Conservation (phyloP, 345 rosid genomes). For the Salix koriyanagi region DNA sequence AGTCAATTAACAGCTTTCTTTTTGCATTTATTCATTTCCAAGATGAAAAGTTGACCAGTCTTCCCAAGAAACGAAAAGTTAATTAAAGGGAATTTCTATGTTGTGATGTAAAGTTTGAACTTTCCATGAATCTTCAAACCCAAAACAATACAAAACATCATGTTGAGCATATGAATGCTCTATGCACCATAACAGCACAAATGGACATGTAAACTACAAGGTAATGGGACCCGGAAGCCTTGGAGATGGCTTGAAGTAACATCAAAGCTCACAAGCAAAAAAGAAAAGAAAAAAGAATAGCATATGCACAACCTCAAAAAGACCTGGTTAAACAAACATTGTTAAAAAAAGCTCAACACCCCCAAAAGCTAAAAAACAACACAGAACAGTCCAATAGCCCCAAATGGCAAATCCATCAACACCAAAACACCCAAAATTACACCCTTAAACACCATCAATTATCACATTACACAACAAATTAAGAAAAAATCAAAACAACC, state of each 20-base stretch:
- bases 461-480: slow-evolving; percentile 4
- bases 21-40: neutral
- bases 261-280: slow-evolving; percentile 22
- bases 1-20: neutral
- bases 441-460: slow-evolving; percentile 1
- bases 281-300: slow-evolving; percentile 11
- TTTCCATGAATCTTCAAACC: slow-evolving; percentile 20
- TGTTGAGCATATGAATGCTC: slow-evolving; percentile 15
- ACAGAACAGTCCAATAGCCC: slow-evolving; percentile 9
- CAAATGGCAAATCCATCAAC: neutral
- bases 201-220: slow-evolving; percentile 16
- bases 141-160: slow-evolving; percentile 20
- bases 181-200: slow-evolving; percentile 5
- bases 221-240: slow-evolving; percentile 32
- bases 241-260: slow-evolving; percentile 15
- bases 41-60: neutral
- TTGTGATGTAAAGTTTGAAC: slow-evolving; percentile 8
- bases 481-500: slow-evolving; percentile 4
- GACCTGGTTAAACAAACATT: slow-evolving; percentile 12
- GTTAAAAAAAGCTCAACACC: slow-evolving; percentile 13
- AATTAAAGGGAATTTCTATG: neutral
- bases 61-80: neutral
- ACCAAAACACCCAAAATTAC: slow-evolving; percentile 17
- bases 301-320: slow-evolving; percentile 15
- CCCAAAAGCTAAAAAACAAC: slow-evolving; percentile 23